Conservation (phyloP, 495 filamentous ascomycete genomes). For the Trichoderma erinaceum region DNA sequence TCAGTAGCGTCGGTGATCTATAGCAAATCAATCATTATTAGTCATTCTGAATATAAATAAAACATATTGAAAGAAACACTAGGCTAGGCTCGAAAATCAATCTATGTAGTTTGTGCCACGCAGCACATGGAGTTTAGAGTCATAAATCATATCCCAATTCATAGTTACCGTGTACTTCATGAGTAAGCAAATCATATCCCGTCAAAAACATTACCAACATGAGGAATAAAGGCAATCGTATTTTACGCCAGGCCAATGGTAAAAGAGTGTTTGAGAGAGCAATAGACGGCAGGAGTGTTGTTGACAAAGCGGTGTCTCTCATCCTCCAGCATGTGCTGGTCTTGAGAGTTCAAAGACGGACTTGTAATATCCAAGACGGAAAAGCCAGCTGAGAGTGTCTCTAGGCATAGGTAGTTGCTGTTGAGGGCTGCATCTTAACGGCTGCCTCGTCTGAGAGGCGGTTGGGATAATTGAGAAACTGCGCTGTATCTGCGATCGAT, state of each 20-base stretch:
- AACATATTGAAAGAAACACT: background rate
- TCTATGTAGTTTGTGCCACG: conserved; percentile 7
- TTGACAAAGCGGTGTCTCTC: background rate
- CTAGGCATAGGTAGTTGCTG: background rate
- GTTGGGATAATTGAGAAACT: background rate
- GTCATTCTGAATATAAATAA: conserved; percentile 4
- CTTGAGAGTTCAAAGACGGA: background rate
- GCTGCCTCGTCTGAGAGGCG: background rate
- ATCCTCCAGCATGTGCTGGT: background rate
- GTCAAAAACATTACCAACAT: background rate
- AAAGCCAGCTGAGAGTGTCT: background rate
- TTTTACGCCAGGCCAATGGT: background rate
- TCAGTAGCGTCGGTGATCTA: conserved; percentile 15
- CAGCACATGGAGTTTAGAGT: background rate
- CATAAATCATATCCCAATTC: background rate
- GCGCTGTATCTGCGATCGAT: conserved; percentile 2
- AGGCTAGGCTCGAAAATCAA: background rate
- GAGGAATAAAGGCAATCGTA: background rate
- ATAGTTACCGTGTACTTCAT: background rate
- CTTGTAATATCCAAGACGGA: background rate
- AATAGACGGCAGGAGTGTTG: background rate
- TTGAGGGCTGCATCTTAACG: background rate
- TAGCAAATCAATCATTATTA: conserved; percentile 12
- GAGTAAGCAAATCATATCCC: background rate
- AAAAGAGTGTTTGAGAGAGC: background rate